Evolutionary conservation across 163 green algal genomes (phyloP).

Genomic region (Chloroidium sp.): DNA sequence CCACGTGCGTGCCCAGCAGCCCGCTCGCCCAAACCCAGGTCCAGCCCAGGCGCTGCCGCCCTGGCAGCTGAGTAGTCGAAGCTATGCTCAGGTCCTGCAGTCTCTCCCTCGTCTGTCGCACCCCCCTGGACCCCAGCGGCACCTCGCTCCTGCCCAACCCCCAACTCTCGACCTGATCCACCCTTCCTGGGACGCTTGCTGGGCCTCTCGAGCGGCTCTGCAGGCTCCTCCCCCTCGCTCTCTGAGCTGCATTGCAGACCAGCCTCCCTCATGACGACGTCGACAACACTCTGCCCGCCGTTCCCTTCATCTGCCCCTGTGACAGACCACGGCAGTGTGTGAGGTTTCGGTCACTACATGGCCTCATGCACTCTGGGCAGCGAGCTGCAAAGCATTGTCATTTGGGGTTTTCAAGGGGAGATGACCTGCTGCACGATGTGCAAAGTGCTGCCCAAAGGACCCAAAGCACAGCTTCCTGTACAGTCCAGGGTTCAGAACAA

Average conservation of each 20-base stretch:
- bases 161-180: too few species aligned
- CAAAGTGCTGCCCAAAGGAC: conserved; percentile 2
- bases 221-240: conserved; percentile 4
- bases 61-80: conserved; percentile 18
- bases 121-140: background rate
- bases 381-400: too few species aligned
- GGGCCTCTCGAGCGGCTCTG: background rate
- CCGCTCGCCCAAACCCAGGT: conserved; percentile 9
- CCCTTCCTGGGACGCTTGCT: background rate
- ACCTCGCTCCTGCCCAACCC: too few species aligned
- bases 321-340: background rate
- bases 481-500: too few species aligned
- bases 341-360: too few species aligned
- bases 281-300: background rate
- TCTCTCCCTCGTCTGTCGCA: background rate
- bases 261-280: background rate
- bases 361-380: too few species aligned
- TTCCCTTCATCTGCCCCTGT: background rate
- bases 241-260: background rate
- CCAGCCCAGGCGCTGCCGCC: conserved; percentile 13
- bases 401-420: background rate
- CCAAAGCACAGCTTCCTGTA: background rate
- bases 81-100: background rate
- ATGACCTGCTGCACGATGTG: conserved; percentile 1
- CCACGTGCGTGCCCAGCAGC: background rate